These are phyloP conservation scores for Penicillium steckii DNA, from an alignment of 495 filamentous ascomycete species.

Conservation along the genomic window DNA sequence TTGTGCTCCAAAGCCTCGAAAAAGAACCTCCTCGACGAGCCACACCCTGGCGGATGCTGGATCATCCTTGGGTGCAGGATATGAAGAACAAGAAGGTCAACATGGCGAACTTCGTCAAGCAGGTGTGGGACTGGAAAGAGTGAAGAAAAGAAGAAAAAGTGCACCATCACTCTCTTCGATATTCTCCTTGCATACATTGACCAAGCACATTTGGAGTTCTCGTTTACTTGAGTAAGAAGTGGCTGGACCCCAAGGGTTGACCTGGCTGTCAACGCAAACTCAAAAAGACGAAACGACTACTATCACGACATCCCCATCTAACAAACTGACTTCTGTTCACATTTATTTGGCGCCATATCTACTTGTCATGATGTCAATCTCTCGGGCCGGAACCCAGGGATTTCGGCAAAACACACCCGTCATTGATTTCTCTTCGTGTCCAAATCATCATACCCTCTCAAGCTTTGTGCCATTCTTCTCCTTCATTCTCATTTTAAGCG, in stretches of 20 bases:
- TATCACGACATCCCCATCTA: slow-evolving; percentile 1
- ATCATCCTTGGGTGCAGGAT: slow-evolving; percentile 97
- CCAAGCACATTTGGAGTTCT: slow-evolving; percentile 1
- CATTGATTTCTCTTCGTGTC: background rate
- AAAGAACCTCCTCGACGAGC: slow-evolving; percentile 86
- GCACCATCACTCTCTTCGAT: slow-evolving; percentile 1
- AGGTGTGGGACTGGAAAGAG: slow-evolving; percentile 93
- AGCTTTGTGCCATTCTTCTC: background rate
- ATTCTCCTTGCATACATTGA: slow-evolving; percentile 19
- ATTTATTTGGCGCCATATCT: slow-evolving; percentile 9
- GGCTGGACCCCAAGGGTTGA: slow-evolving; percentile 45
- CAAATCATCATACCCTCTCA: background rate
- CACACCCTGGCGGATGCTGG: slow-evolving; percentile 97
- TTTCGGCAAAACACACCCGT: background rate
- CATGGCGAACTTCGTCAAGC: slow-evolving; percentile 85
- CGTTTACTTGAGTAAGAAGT: slow-evolving; percentile 31
- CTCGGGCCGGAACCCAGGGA: slow-evolving; percentile 27
- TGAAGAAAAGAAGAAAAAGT: slow-evolving; percentile 20
- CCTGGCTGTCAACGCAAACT: slow-evolving; percentile 46
- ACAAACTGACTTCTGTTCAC: slow-evolving; percentile 13
- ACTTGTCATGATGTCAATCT: slow-evolving; percentile 10
- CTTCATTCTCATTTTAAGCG: background rate
- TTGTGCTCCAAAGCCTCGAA: slow-evolving; percentile 70
- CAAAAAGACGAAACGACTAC: slow-evolving; percentile 14
- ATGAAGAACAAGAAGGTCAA: slow-evolving; percentile 96